These are phyloP conservation scores for Penicillium carneum DNA, from an alignment of 2,329 filamentous ascomycete species.

Conservation along the genomic window DNA sequence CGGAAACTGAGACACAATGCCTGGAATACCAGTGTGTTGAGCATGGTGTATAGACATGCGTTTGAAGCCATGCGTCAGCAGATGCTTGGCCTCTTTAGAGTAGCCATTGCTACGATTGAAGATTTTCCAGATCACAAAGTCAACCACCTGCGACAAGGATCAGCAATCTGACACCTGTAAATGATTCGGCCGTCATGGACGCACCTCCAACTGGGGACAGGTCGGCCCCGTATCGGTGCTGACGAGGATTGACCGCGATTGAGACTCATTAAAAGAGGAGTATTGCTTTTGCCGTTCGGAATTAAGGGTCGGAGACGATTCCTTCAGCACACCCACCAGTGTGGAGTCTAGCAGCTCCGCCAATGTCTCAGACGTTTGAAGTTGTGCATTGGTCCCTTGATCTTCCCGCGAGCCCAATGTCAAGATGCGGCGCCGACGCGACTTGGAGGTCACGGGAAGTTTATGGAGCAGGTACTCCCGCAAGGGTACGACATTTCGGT, in stretches of 20 bases:
- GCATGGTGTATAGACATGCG: slow-evolving; percentile 47
- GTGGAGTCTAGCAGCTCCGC: slow-evolving; percentile 71
- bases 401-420: slow-evolving; percentile 32
- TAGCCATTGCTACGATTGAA: slow-evolving; percentile 66
- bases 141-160: slow-evolving; percentile 66
- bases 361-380: slow-evolving; percentile 45
- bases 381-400: slow-evolving; percentile 12
- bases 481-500: slow-evolving; percentile 69
- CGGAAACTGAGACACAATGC: slow-evolving; percentile 67
- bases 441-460: slow-evolving; percentile 71
- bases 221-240: slow-evolving; percentile 49
- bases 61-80: slow-evolving; percentile 85
- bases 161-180: slow-evolving; percentile 16
- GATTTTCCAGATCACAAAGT: slow-evolving; percentile 78
- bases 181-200: slow-evolving; percentile 28
- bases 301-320: slow-evolving; percentile 41
- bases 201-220: slow-evolving; percentile 71
- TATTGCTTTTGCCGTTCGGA: slow-evolving; percentile 62
- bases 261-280: slow-evolving; percentile 68
- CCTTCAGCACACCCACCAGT: slow-evolving; percentile 65
- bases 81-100: slow-evolving; percentile 68
- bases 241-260: slow-evolving; percentile 48
- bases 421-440: slow-evolving; percentile 56
- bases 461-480: slow-evolving; percentile 73
- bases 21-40: slow-evolving; percentile 64